Base-by-base conservation (phyloP, 495 filamentous ascomycete genomes). In the Hamigera avellanea region DNA sequence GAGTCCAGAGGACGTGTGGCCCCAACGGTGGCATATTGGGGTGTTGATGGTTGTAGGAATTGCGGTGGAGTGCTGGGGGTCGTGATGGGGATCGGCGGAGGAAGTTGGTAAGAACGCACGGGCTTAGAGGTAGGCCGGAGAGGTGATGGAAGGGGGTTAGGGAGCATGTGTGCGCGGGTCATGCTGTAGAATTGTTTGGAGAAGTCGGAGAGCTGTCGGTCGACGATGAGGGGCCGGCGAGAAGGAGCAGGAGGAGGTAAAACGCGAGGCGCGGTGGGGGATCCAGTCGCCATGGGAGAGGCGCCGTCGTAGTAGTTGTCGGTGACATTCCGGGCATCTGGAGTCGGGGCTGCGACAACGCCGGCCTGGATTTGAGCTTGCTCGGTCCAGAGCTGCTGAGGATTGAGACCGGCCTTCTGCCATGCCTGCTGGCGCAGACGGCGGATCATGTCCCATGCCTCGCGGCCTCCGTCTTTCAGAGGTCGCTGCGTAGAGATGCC, bases 371-470 rank as follows among this genome's bases (percentile, higher is more conserved):
- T 53, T 41, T 69, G 64, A 14, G 60, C 64, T 35, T 67, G 52
- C 39, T 69, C 64, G 6, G 64, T 66, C 64, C 64, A 69, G 10
- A 69, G 52, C 44, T 57, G 55, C 14, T 59, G 48, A 0, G 64
- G 64, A 40, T 69, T 54, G 5, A 69, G 52, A 0, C 64, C 64
- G 4, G 64, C 64, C 35, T 64, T 67, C 43, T 69, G 64, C 64
- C 64, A 69, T 35, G 59, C 66, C 36, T 70, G 67, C 28, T 67
- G 64, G 15, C 70, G 64, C 12, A 74, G 48, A 8, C 68, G 52
- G 33, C 61, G 62, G 19, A 74, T 64, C 70, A 74, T 69, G 19
- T 64, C 55, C 70, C 70, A 74, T 15, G 69, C 69, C 41, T 73
- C 70, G 32, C 63, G 59, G 1, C 69, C 69, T 9, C 69, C 69